Conservation (phyloP, 768 basidiomycete species). For the Pleurotus cornucopiae region DNA sequence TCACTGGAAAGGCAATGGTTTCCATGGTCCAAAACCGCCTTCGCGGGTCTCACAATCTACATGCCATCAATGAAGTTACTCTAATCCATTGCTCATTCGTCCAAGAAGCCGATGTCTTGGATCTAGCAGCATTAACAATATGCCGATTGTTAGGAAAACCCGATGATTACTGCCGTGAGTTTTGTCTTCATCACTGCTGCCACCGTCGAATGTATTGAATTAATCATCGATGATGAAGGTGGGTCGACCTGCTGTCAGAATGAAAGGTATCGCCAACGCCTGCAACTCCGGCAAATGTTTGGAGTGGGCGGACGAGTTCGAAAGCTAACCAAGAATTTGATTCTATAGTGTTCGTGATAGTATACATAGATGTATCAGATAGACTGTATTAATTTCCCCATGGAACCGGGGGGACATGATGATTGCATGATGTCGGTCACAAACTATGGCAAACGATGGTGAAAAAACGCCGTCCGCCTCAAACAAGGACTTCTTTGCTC, state of each 20-base stretch:
- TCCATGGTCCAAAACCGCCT: conserved; percentile 40
- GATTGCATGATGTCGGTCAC: conserved; percentile 23
- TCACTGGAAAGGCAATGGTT: conserved; percentile 48
- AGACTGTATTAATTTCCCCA: background rate
- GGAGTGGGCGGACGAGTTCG: background rate
- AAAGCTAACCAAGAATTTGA: background rate
- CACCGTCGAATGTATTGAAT: background rate
- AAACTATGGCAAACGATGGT: conserved; percentile 66
- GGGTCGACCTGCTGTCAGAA: conserved; percentile 50
- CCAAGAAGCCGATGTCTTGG: conserved; percentile 47
- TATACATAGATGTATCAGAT: conserved; percentile 1
- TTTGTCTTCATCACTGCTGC: background rate
- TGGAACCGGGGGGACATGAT: background rate
- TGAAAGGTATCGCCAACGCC: conserved; percentile 47
- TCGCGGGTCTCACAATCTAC: background rate
- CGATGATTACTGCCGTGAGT: conserved; percentile 56
- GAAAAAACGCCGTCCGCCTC: conserved; percentile 54
- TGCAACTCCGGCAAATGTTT: conserved; percentile 32
- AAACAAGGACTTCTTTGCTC: conserved; percentile 55
- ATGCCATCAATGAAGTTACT: conserved; percentile 38
- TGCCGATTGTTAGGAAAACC: conserved; percentile 41
- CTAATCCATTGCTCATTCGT: conserved; percentile 58
- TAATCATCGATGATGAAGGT: conserved; percentile 24
- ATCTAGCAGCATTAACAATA: conserved; percentile 39
- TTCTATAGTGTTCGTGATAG: background rate